Evolutionary conservation across 495 filamentous ascomycete genomes (phyloP).

Genomic region (Aspergillus kassunensis): DNA sequence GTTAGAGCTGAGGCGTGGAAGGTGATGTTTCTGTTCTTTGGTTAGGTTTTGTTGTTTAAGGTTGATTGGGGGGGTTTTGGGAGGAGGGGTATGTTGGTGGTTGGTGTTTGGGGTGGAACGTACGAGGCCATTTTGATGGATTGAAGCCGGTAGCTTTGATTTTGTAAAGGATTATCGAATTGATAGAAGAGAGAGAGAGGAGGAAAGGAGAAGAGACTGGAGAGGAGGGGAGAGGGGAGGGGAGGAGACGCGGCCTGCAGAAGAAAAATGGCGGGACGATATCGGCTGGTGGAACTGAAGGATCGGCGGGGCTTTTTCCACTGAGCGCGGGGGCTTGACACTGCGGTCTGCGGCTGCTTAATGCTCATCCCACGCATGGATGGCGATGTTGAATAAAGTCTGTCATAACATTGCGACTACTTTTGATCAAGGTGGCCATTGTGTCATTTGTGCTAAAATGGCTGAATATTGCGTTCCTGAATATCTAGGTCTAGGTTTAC

Average conservation of each 20-base stretch:
- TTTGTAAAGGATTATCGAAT: neutral
- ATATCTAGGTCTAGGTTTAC: neutral
- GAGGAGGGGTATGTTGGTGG: neutral
- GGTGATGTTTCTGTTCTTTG: conserved; percentile 80
- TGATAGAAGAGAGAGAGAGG: neutral
- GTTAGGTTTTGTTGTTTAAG: conserved; percentile 2
- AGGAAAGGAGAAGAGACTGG: conserved; percentile 2
- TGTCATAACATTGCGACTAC: neutral
- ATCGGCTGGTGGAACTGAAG: neutral
- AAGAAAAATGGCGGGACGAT: neutral
- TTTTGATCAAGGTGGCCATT: neutral
- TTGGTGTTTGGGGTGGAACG: conserved; percentile 13
- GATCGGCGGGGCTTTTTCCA: conserved; percentile 3
- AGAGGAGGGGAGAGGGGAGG: neutral
- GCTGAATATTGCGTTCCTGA: neutral
- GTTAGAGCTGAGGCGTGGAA: conserved; percentile 91
- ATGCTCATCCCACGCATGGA: conserved; percentile 2
- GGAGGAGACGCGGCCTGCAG: neutral
- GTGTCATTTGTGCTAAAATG: neutral
- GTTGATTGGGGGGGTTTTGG: neutral
- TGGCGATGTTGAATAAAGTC: no score
- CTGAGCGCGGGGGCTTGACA: conserved; percentile 4
- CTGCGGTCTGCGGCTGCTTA: no score
- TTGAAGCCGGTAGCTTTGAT: neutral
- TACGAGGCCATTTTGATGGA: conserved; percentile 44